phyloP scores from a whole-genome alignment of 2,329 filamentous ascomycete species.

The Cordyceps pruinosa region DNA sequence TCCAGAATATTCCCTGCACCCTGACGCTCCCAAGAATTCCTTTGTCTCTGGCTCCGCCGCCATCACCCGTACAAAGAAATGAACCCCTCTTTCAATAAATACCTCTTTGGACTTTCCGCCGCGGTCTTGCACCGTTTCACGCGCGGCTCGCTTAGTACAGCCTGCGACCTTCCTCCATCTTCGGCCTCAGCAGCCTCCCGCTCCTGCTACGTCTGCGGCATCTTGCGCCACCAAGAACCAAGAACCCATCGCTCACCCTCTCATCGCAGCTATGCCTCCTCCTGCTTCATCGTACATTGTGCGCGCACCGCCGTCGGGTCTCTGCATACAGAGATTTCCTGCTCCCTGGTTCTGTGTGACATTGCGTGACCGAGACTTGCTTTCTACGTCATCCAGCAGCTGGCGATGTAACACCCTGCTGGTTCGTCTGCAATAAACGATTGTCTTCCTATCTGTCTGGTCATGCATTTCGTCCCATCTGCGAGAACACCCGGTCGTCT shows the following conservation, averaged over 20 bases:
- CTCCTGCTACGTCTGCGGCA: background rate
- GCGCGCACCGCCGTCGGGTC: background rate
- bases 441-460: background rate
- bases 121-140: background rate
- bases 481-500: too few species aligned
- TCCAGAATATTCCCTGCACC: background rate
- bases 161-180: background rate
- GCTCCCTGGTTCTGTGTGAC: background rate
- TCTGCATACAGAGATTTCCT: background rate
- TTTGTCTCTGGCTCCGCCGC: background rate
- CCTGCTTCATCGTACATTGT: slow-evolving; percentile 1
- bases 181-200: background rate
- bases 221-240: background rate
- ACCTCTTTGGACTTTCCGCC: background rate
- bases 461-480: background rate
- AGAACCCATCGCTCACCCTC: background rate
- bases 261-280: slow-evolving; percentile 3
- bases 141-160: background rate
- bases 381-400: background rate
- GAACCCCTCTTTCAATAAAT: background rate
- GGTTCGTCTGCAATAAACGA: background rate
- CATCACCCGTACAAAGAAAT: background rate
- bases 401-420: background rate
- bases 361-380: background rate
- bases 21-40: background rate